Base-by-base conservation (phyloP, 164 flowering plant species). In the Nymphaea colorata region DNA sequence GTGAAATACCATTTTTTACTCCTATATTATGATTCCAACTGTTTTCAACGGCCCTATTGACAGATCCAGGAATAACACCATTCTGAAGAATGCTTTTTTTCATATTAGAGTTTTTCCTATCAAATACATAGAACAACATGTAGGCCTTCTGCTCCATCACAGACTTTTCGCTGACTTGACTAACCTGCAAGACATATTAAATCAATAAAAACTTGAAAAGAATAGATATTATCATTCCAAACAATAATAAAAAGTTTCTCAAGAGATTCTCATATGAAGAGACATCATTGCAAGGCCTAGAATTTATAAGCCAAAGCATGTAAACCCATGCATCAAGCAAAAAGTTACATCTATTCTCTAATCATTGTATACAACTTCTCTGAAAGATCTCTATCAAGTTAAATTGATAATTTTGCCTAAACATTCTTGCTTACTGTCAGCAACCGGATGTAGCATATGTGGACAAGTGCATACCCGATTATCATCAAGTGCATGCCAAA, bases 401-500 rank as follows among this genome's bases (percentile, higher is more conserved):
- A 10, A 1, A 16, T 55, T 10, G 59, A 55, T 8, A 55, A 16
- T 55, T 55, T 16, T 16, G 12, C 16, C 59, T 16, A 10, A 10
- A 10, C 59, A 55, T 8, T 55, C 59, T 55, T 16, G 12, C 59
- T 55, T 55, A 10, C 16, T 16, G 12, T 11, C 64, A 2, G 8
- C 14, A 18, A 14, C 57, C 70, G 36, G 36, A 25, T 25, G 36
- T 25, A 25, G 36, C 1, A 25, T 0, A 25, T 70, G 16, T 6
- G 10, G 42, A 72, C 57, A 41, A 44, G 36, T 43, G 15, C 63
- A 8, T 84, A 95, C 99, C 96, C 77, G 76, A 63, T 90, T 88
- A 80, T 95, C 99, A 84, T 95, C 96, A 45, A 95, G 90, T 66
- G 85, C 77, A 76, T 95, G 81, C 99, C 99, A 95, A 78, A 85